Conservation (phyloP, 2,329 filamentous ascomycete genomes). For the Aspergillus caelatus region DNA sequence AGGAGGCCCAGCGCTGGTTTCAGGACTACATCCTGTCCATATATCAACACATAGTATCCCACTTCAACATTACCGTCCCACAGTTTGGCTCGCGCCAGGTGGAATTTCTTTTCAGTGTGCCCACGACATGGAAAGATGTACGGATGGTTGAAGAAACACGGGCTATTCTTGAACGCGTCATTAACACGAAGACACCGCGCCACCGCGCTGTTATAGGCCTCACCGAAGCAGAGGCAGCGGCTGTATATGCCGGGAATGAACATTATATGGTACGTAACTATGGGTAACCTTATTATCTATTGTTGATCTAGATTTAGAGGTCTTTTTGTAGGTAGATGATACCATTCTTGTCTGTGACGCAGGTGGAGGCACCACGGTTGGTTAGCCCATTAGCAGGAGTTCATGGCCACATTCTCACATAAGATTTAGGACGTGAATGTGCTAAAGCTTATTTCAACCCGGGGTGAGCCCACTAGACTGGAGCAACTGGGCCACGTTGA, state of each 20-base stretch:
- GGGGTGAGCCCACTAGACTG: constrained; percentile 27
- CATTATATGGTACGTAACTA: constrained; percentile 21
- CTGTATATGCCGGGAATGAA: constrained; percentile 50
- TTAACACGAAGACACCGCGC: constrained; percentile 30
- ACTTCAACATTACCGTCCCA: constrained; percentile 29
- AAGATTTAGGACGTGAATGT: constrained; percentile 32
- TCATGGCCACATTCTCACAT: constrained; percentile 5
- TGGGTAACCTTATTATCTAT: neutral
- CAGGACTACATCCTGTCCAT: constrained; percentile 39
- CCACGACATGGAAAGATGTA: constrained; percentile 46
- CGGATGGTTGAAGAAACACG: constrained; percentile 40
- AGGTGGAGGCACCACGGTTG: constrained; percentile 51
- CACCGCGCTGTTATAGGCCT: constrained; percentile 50
- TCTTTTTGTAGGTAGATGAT: constrained; percentile 38
- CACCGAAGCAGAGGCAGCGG: constrained; percentile 58
- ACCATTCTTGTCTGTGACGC: constrained; percentile 55
- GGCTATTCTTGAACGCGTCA: constrained; percentile 31
- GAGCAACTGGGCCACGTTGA: constrained; percentile 30
- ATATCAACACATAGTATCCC: constrained; percentile 33
- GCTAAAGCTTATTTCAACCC: constrained; percentile 28
- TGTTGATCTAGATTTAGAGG: neutral
- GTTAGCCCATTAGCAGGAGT: neutral
- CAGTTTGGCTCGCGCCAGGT: constrained; percentile 31
- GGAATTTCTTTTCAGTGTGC: constrained; percentile 47
- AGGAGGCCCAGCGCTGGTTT: constrained; percentile 32